Base-by-base conservation (phyloP, 2,329 filamentous ascomycete species). In the Fusarium falciforme region DNA sequence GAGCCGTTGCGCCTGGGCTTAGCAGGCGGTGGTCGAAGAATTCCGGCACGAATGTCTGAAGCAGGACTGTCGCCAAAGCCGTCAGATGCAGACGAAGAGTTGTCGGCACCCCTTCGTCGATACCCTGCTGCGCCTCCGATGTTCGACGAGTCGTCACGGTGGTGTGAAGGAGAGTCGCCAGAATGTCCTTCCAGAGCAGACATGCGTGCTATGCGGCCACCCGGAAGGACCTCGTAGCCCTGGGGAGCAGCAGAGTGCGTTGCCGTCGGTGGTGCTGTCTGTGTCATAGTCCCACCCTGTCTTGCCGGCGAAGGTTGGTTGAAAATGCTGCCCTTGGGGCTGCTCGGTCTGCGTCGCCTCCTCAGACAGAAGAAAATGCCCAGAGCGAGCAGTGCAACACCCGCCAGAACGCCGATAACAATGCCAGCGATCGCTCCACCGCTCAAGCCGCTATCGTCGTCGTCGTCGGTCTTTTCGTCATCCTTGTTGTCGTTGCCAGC, bases 121-220 rank as follows among this genome's bases (percentile, higher is more conserved):
- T 86, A 91, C 71, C 81, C 90, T 76, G 82, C 89, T 78, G 78
- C 84, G 40, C 85, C 85, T 14, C 86, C 85, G 27, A 83, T 85
- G 11, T 68, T 71, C 29, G 80, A 80, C 27, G 78, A 79, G 22
- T 82, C 80, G 16, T 84, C 84, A 52, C 83, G 87, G 66, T 88
- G 88, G 35, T 86, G 86, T 3, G 87, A 87, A 1, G 90, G 87
- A 4, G 90, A 90, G 25, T 91, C 89, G 67, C 88, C 90, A 1
- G 91, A 90, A 64, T 92, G 90, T 6, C 91, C 92, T 83, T 98
- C 96, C 61, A 99, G 84, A 36, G 96, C 96, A 42, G 96, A 95
- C 96, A 99, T 98, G 65, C 96, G 92, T 42, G 96, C 94, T 68
- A 99, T 96, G 71, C 96, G 92, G 33, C 94, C 95, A 49, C 95